Evolutionary conservation across 2,329 filamentous ascomycete species (phyloP).

Genomic region (Thielaviopsis cerberus): DNA sequence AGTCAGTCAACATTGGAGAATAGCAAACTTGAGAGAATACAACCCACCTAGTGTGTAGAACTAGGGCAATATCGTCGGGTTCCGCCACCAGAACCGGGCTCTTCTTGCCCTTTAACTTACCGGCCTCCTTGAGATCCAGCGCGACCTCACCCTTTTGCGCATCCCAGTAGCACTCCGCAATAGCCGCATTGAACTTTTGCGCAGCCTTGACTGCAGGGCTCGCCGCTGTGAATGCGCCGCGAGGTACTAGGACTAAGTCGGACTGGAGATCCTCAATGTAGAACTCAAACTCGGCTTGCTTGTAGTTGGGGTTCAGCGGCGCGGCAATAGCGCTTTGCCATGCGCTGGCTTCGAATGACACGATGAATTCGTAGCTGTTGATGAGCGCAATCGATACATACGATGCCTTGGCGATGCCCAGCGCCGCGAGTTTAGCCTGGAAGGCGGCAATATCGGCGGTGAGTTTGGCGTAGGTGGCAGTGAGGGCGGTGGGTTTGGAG

Average conservation of each 20-base stretch:
- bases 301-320: conserved; percentile 75
- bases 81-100: conserved; percentile 31
- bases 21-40: neutral
- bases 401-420: conserved; percentile 49
- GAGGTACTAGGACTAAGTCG: conserved; percentile 56
- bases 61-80: conserved; percentile 63
- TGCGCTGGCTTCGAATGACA: conserved; percentile 69
- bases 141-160: conserved; percentile 43
- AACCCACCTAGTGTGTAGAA: conserved; percentile 52
- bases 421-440: conserved; percentile 56
- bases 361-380: conserved; percentile 77
- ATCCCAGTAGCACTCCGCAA: conserved; percentile 75
- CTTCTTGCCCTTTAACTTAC: conserved; percentile 36
- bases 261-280: conserved; percentile 79
- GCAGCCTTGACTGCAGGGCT: conserved; percentile 60
- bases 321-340: conserved; percentile 72
- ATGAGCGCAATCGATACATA: conserved; percentile 68
- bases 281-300: conserved; percentile 79
- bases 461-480: conserved; percentile 52
- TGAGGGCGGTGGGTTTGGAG: conserved; percentile 39
- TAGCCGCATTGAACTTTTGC: conserved; percentile 60
- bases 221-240: conserved; percentile 46
- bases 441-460: conserved; percentile 47
- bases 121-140: conserved; percentile 59
- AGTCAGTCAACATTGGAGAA: neutral